Evolutionary conservation across 352 stramenopile genomes (phyloP), one percentile per base, ranked within the genome.

Genomic region (Albugo laibachii): DNA sequence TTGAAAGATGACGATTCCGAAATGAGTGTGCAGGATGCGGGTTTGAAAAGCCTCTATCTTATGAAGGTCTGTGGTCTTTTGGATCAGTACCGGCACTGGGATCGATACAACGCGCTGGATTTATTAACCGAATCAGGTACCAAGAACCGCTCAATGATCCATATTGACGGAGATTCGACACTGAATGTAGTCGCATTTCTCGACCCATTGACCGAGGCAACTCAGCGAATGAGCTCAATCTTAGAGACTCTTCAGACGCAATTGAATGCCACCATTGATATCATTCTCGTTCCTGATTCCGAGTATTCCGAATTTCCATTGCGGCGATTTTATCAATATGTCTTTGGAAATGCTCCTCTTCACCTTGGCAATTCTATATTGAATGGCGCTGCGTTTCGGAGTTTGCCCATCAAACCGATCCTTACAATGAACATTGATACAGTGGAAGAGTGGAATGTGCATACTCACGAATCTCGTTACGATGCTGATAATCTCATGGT

Each of bases 351-450:
- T 52, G 51, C 60, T 27, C 47, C 56, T 36, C 64, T 60, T 15
- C 38, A 8, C 8, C 3, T 43, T 8, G 24, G 24, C 8, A 31
- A 31, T 31, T 31, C 24, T 31, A 31, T 31, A 3, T 10, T 31
- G 24, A 59, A 63, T 16, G 73, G 48, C n/a, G 63, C 83, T 12
- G 49, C 65, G 13, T 96, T 97, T 63, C 55, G 57, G 11, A 67
- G 69, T 39, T 55, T 96, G 13, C 85, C 88, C 0, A 66, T 83
- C 37, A 63, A 83, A 21, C 81, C 85, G 13, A 79, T 95, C 41
- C 52, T 97, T 49, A 97, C 89, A 2, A 82, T 95, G 63, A 91
- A 95, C 53, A 77, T 96, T 13, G 86, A 95, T 47, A 92, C 83
- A 4, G 85, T 88, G 1, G 84, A 96, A 52, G 60, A 81, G 1